These are phyloP conservation scores for Cutaneotrichosporon sp. DNA, from an alignment of 1,284 basidiomycete genomes.

Conservation along the genomic window DNA sequence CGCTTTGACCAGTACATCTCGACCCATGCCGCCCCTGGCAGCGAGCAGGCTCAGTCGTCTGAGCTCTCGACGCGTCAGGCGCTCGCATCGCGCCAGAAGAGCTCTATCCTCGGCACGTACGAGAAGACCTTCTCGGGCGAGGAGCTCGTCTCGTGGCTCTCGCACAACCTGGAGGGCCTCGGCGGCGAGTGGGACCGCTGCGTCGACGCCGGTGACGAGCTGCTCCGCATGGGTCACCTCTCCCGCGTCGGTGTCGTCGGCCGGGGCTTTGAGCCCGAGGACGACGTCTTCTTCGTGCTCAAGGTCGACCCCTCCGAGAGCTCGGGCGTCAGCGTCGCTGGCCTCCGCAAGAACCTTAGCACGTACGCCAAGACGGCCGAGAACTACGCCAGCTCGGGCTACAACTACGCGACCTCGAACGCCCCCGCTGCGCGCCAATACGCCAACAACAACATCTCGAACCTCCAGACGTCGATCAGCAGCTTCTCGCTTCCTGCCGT, in stretches of 20 bases:
- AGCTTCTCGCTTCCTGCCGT: conserved; percentile 13
- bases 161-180: conserved; percentile 67
- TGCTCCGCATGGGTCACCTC: conserved; percentile 72
- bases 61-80: conserved; percentile 57
- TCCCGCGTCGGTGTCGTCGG: conserved; percentile 65
- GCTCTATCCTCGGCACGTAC: conserved; percentile 84
- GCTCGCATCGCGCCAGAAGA: conserved; percentile 64
- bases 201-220: conserved; percentile 72
- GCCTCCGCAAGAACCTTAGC: conserved; percentile 7
- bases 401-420: conserved; percentile 13
- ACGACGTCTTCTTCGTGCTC: conserved; percentile 49
- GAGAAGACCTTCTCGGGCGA: conserved; percentile 80
- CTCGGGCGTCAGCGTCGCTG: conserved; percentile 9
- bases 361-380: conserved; percentile 9
- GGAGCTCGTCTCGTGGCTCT: conserved; percentile 74
- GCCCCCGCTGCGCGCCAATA: conserved; percentile 27
- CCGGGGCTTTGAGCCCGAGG: conserved; percentile 47
- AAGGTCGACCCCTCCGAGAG: conserved; percentile 30
- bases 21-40: conserved; percentile 43
- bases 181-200: conserved; percentile 72
- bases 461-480: conserved; percentile 15
- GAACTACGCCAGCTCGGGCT: conserved; percentile 1
- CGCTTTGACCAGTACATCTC: conserved; percentile 54
- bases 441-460: conserved; percentile 32
- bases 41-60: conserved; percentile 19